Evolutionary conservation across 805 yeast genomes (phyloP), one percentile per base, ranked within the genome.

Genomic region (Spathaspora girioi): DNA sequence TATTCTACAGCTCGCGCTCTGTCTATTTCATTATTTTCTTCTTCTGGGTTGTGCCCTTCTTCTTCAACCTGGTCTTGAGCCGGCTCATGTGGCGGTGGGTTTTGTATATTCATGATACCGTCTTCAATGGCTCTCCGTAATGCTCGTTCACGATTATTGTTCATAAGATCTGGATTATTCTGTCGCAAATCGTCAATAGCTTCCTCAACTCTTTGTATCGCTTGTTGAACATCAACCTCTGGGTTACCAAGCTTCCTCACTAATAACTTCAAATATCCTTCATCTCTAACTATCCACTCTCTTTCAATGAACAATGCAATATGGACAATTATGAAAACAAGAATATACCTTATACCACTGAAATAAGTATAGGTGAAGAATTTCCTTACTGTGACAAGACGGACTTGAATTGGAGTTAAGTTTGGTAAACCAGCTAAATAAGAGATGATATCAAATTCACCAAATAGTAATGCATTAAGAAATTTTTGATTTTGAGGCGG

Each of bases 271-370:
- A 71, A 65, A 63, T 84, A 86, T 0, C 89, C 90, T 46, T 83
- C 82, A 63, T 87, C 96, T 50, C 83, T 71, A 1, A 81, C 80
- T 14, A 87, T 86, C 82, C 87, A 83, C 57, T 86, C 91, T 61
- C 85, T 87, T 54, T 79, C 83, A 19, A 83, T 70, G 60, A 81
- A 79, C 6, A 82, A 51, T 5, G 81, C 77, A 15, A 80, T 54
- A 51, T 73, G 76, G 23, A 77, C 64, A 2, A 76, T 50, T 1
- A 78, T 64, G 18, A 76, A 67, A 26, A 74, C 60, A 1, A 75
- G 10, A 3, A 83, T 65, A 51, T 76, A 76, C 12, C 71, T 52
- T 15, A 68, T 44, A 1, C 79, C 79, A 38, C 67, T 63, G 46
- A 69, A 63, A 52, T 69, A 73, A 8, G 77, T 72, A 50, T 68